Conservation (phyloP, 352 stramenopile species). For the Phytopythium ostracodes region DNA sequence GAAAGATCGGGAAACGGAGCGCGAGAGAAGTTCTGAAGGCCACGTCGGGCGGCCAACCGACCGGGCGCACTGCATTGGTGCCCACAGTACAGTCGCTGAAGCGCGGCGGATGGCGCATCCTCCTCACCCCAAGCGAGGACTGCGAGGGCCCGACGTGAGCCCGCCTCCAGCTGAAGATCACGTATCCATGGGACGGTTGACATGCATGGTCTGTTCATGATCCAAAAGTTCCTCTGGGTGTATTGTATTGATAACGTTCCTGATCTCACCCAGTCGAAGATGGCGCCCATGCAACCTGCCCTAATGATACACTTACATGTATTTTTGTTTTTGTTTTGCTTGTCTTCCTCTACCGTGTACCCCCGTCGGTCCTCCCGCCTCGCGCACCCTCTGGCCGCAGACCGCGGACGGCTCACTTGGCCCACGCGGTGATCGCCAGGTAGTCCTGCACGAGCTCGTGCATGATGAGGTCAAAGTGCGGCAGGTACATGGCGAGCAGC, state of each 20-base stretch:
- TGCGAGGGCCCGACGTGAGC: too few species aligned
- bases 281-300: too few species aligned
- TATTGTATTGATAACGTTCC: too few species aligned
- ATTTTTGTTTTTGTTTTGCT: too few species aligned
- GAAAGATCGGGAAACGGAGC: slow-evolving; percentile 4
- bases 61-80: neutral
- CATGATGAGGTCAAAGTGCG: slow-evolving; percentile 76
- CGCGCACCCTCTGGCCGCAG: neutral
- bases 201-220: too few species aligned
- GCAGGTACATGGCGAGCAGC: slow-evolving; percentile 70
- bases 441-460: slow-evolving; percentile 69
- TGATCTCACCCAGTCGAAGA: too few species aligned
- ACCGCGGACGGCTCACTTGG: slow-evolving; percentile 15
- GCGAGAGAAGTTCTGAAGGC: neutral
- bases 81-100: neutral
- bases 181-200: too few species aligned
- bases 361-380: neutral
- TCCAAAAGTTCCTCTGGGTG: too few species aligned
- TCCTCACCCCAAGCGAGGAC: too few species aligned
- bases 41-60: neutral
- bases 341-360: neutral
- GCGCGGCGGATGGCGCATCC: too few species aligned
- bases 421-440: slow-evolving; percentile 40
- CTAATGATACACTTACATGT: too few species aligned
- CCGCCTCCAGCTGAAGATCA: too few species aligned